Conservation (phyloP, 2,329 filamentous ascomycete genomes). For the Chaetomiaceae sp. region DNA sequence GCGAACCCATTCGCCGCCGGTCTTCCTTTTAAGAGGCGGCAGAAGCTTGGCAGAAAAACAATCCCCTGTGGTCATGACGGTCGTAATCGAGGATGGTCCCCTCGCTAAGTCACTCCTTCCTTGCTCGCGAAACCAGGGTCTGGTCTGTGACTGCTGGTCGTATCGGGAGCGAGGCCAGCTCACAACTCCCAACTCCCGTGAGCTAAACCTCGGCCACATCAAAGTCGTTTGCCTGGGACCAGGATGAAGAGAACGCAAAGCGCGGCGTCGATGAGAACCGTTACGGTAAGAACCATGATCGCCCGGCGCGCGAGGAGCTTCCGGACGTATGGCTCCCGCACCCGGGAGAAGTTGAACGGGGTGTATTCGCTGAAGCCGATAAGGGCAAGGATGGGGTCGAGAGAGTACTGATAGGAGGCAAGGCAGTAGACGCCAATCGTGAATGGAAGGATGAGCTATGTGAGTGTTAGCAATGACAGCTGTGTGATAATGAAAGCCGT, state of each 20-base stretch:
- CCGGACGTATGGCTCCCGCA: constrained; percentile 87
- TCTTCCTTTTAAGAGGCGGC: background rate
- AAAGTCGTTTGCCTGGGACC: constrained; percentile 82
- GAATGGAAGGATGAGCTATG: constrained; percentile 74
- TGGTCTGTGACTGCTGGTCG: background rate
- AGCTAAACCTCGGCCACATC: constrained; percentile 21
- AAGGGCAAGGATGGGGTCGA: constrained; percentile 86
- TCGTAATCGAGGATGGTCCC: constrained; percentile 17
- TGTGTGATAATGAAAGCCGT: background rate
- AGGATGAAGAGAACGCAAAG: constrained; percentile 89
- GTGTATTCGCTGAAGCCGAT: constrained; percentile 95
- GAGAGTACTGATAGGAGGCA: constrained; percentile 88
- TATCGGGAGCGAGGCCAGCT: constrained; percentile 16
- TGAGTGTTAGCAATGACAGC: constrained; percentile 18
- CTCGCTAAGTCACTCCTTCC: background rate
- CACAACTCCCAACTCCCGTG: constrained; percentile 7
- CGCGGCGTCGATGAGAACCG: constrained; percentile 71
- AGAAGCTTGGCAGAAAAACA: background rate
- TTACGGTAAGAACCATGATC: constrained; percentile 72
- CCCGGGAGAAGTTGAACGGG: constrained; percentile 82
- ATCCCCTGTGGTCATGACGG: constrained; percentile 21
- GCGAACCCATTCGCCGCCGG: background rate
- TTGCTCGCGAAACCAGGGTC: background rate
- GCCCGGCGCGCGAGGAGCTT: constrained; percentile 80
- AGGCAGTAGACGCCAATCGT: constrained; percentile 85